Base-by-base conservation (phyloP, 768 basidiomycete species). In the Tylopilus sp. region DNA sequence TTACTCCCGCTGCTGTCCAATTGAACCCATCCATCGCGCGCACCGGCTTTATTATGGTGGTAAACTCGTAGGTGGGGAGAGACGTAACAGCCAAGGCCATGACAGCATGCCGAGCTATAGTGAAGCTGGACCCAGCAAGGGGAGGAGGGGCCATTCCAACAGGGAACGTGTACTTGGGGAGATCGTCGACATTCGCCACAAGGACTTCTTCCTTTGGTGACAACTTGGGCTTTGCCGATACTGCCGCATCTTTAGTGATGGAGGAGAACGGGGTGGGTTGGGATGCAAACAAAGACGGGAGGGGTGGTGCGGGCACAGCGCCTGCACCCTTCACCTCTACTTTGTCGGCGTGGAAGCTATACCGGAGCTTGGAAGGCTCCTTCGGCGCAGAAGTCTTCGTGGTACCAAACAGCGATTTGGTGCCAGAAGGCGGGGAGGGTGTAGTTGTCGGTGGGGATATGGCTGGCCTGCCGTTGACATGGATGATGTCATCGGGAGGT, bases 281-380 rank as follows among this genome's bases (percentile, higher is more conserved):
- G 18, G 81, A 60, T 22, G 71, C 35, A 41, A 58, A 50, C 11
- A 64, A 39, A 15, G 67, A 43, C 15, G 57, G 44, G 41, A 58
- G 40, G 13, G 55, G 40, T 11, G 50, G 36, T 17, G 46, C 36
- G 15, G 46, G 25, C 10, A 10, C 43, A 31, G 47, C 33, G 9
- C 65, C 65, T 26, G 41, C 38, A 30, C 51, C 44, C 48, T 58
- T 57, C 26, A 60, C 63, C 52, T 73, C 72, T 25, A 74, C 74
- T 53, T 67, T 69, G 48, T 85, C 85, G 3, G 80, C 77, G 42
- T 82, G 79, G 66, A 85, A 80, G 57, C 86, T 87, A 58, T 77
- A 85, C 23, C 88, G 80, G 50, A 91, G 73, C 62, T 89, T 90
- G 52, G 88, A 89, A 2, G 88, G 87, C 49, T 87, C 85, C 62